These are phyloP conservation scores for Hypoxylon crocopeplum DNA, from an alignment of 495 filamentous ascomycete species.

Conservation along the genomic window DNA sequence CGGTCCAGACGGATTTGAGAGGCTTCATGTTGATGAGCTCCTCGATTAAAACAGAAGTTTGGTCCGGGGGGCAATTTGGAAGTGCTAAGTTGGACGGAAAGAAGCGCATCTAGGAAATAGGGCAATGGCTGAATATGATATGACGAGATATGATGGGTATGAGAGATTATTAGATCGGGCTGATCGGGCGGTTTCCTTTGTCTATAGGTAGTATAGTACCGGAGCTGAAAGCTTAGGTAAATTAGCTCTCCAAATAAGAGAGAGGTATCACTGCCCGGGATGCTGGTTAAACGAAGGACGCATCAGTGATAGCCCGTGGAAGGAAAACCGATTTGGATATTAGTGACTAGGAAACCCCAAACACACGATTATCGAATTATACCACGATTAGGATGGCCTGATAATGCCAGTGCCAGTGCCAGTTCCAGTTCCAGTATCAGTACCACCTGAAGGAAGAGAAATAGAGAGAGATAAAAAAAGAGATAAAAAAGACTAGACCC, in stretches of 20 bases:
- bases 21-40: constrained; percentile 21
- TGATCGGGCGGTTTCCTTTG: constrained; percentile 11
- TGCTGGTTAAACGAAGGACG: background rate
- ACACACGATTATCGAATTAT: constrained; percentile 5
- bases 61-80: background rate
- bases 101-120: constrained; percentile 17
- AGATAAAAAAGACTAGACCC: constrained; percentile 13
- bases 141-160: background rate
- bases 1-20: constrained; percentile 34
- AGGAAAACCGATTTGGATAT: constrained; percentile 11
- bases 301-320: constrained; percentile 1
- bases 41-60: constrained; percentile 1
- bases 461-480: background rate
- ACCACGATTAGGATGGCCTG: constrained; percentile 6
- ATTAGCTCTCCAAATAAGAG: constrained; percentile 27
- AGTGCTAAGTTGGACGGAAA: background rate
- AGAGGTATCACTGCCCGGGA: background rate
- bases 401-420: no score
- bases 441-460: constrained; percentile 4
- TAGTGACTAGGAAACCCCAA: constrained; percentile 5
- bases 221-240: constrained; percentile 32
- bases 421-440: no score
- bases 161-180: background rate
- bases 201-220: constrained; percentile 11
- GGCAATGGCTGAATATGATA: background rate